phyloP scores from a whole-genome alignment of 2,329 filamentous ascomycete species.

The Pestalotiopsis fici region DNA sequence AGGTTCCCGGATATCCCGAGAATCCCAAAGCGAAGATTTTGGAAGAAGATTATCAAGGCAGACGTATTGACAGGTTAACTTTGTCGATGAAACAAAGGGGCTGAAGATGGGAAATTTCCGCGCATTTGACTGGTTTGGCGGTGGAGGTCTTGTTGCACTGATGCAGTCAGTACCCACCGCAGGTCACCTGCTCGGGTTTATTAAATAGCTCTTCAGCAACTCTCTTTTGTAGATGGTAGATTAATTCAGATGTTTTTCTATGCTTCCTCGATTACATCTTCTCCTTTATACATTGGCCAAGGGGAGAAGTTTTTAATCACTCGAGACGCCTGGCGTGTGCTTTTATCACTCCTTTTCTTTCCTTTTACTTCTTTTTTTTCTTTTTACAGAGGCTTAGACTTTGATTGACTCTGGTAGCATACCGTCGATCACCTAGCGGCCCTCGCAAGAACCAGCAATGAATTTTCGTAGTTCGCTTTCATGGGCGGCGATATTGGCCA shows the following conservation, averaged over 20 bases:
- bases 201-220: no score
- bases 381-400: constrained; percentile 29
- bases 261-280: no score
- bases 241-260: no score
- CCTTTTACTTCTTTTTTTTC: constrained; percentile 34
- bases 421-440: neutral
- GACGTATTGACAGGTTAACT: constrained; percentile 24
- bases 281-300: no score
- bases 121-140: constrained; percentile 34
- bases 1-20: constrained; percentile 19
- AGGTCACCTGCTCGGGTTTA: no score
- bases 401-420: neutral
- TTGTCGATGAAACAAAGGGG: constrained; percentile 13
- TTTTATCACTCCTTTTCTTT: constrained; percentile 35
- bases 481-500: constrained; percentile 44
- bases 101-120: constrained; percentile 21
- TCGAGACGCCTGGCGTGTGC: constrained; percentile 33
- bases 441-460: constrained; percentile 30
- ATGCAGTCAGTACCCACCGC: no score
- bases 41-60: constrained; percentile 22
- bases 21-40: constrained; percentile 16
- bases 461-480: constrained; percentile 33
- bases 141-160: no score
- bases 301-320: constrained; percentile 32
- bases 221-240: no score